These are phyloP conservation scores for Sporothrix schenckii DNA, from an alignment of 2,329 filamentous ascomycete species.

Conservation along the genomic window DNA sequence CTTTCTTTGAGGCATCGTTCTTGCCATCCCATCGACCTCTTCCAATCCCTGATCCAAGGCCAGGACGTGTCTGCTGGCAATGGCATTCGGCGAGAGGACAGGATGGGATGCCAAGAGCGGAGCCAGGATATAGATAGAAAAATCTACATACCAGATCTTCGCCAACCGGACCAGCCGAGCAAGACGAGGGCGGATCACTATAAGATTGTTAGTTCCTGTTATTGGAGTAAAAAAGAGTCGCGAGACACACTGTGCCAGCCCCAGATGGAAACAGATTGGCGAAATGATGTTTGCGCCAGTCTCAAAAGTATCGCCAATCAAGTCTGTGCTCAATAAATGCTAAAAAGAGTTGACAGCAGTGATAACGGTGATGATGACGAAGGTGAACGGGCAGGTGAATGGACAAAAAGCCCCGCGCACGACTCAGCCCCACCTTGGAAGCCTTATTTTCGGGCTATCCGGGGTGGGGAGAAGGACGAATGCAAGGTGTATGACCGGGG, in stretches of 20 bases:
- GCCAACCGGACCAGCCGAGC: conserved; percentile 94
- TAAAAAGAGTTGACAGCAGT: background rate
- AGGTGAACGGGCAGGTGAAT: conserved; percentile 6
- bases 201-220: conserved; percentile 40
- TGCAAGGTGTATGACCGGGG: background rate
- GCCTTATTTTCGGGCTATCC: conserved; percentile 33
- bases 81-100: conserved; percentile 8
- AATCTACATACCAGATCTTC: conserved; percentile 94
- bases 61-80: background rate
- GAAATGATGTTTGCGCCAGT: too few species aligned
- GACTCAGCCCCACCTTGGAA: conserved; percentile 36
- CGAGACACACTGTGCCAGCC: background rate
- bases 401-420: conserved; percentile 29
- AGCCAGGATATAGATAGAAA: background rate
- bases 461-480: conserved; percentile 9
- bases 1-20: background rate
- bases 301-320: background rate
- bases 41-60: background rate
- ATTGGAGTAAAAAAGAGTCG: background rate
- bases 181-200: conserved; percentile 97
- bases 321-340: background rate
- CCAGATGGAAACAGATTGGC: background rate
- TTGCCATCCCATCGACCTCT: background rate
- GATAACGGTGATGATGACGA: conserved; percentile 32
- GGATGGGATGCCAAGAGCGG: background rate